Percentiles rank a stretch among this genome's conserved stretches.
phyloP scores from a whole-genome alignment of 169 alveolate genomes.

The Plasmodium ovale region DNA sequence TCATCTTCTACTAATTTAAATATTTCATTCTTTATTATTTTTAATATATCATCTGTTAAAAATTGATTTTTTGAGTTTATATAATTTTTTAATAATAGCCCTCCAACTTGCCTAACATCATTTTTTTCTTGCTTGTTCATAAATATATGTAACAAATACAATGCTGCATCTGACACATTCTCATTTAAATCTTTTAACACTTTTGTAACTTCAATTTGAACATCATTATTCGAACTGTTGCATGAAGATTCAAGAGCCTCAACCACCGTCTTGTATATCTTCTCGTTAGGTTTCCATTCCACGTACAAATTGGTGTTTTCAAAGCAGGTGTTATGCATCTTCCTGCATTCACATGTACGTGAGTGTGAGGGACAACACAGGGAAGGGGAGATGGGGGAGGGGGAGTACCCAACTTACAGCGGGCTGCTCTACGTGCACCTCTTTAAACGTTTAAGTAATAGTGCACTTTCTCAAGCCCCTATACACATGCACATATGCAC shows the following conservation, averaged over 20 bases:
- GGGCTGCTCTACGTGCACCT: too few species aligned
- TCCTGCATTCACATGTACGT: conserved; percentile 59
- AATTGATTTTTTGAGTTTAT: conserved; percentile 77
- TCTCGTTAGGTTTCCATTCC: conserved; percentile 76
- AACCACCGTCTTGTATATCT: conserved; percentile 49
- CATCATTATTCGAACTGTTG: conserved; percentile 60
- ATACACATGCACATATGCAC: too few species aligned
- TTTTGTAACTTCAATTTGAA: conserved; percentile 67
- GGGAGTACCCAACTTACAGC: too few species aligned
- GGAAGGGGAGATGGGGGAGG: too few species aligned
- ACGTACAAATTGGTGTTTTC: conserved; percentile 51
- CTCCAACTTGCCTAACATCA: conserved; percentile 88
- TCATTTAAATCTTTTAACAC: conserved; percentile 70
- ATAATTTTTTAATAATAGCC: conserved; percentile 83
- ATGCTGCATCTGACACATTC: conserved; percentile 76
- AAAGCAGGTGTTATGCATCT: conserved; percentile 60
- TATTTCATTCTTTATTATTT: conserved; percentile 72
- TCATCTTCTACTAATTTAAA: conserved; percentile 73
- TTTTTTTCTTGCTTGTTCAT: conserved; percentile 63
- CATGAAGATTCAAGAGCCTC: conserved; percentile 52
- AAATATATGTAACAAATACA: conserved; percentile 61
- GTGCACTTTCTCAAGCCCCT: too few species aligned
- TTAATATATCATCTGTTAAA: conserved; percentile 66
- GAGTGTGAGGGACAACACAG: conserved; percentile 1
- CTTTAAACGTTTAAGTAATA: too few species aligned